Base-by-base conservation (phyloP, 768 basidiomycete genomes). In the Mycena capillaripes region DNA sequence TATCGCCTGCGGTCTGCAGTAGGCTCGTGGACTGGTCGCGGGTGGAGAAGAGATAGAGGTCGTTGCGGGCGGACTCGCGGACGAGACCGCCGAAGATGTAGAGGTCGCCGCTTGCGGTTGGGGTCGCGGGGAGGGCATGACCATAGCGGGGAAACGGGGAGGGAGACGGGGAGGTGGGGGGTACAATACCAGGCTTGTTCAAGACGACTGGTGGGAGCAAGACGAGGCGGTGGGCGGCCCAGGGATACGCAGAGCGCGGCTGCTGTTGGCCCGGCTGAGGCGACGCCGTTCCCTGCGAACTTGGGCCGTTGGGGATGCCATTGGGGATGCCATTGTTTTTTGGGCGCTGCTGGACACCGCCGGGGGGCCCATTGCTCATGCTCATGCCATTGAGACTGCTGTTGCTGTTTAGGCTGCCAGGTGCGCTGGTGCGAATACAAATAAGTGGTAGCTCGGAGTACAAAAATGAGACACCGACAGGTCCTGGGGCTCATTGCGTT, bases 21-120 rank as follows among this genome's bases (percentile, higher is more conserved):
- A 96, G 87, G 14, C 91, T 91, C 10, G 95, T 93, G 19, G 93
- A 89, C 70, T 95, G 88, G 74, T 95, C 92, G 48, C 91, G 87
- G 4, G 93, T 90, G 44, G 92, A 92, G 79, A 99, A 92, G n/a
- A 95, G 84, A 82, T 97, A 99, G 32, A 99, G 86, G 83, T 99
- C 98, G 82, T 98, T 98, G 61, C 92, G 89, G 38, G 97, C 93
- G 11, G 89, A 84, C 79, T 99, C 97, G 44, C 93, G 90, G 19
- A 99, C 97, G 70, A 99, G 93, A 73, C 98, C 98, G 72, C 98
- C 98, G 75, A 99, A 99, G 72, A 99, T 88, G 83, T 96, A 97
- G 73, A 99, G 91, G 76, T 99, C 97, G 10, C 98, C 98, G 8
- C 86, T 88, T n/a, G 89, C 79, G 27, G 92, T 93, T 2, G 95